Evolutionary conservation across 2,329 filamentous ascomycete species (phyloP), one percentile per base, ranked within the genome.

Genomic region (Tolypocladium cylindrosporum): DNA sequence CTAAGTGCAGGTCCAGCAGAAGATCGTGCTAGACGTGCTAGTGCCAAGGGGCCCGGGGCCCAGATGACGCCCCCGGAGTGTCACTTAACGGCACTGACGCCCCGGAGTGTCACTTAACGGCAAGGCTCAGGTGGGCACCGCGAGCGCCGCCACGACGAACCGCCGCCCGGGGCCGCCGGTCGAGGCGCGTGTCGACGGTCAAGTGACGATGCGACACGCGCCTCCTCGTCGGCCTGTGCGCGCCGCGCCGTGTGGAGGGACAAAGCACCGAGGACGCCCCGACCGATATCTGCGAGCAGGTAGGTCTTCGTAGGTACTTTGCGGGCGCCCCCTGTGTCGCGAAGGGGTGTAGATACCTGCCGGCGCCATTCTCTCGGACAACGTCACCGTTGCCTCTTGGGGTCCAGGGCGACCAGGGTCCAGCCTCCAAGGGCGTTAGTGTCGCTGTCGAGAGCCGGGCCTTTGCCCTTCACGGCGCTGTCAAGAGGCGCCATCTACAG

Each of bases 1-100:
- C 61, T 62, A 63, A 63, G 61, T 63, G 61, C 61, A 63, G 61
- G 61, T 63, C 55, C 40, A 59, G 45, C 48, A 56, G 40, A 48
- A 58, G 50, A 58, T 45, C 40, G 43, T 52, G 58, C 39, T 41
- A 31, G 54, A 8, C 24, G n/a, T n/a, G 55, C 55, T 58, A 39
- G 53, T 41, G 58, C 56, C 57, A 52, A 56, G 60, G 56, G 54
- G 34, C 34, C 53, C n/a, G 37, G 37, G 6, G 39, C 37, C 41
- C 54, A n/a, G 24, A 36, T 16, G 54, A 55, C 34, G 40, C 27
- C 39, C 37, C 53, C 53, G 53, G 53, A 55, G 53, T 42, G 53
- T 55, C 53, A 55, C 53, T 55, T 55, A 55, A 55, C 53, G 53
- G 53, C 37, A 42, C 34, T 55, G 41, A 36, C 41, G 41, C 54